Conservation (phyloP, 257 asterid species). For the Solanum sejunctum region DNA sequence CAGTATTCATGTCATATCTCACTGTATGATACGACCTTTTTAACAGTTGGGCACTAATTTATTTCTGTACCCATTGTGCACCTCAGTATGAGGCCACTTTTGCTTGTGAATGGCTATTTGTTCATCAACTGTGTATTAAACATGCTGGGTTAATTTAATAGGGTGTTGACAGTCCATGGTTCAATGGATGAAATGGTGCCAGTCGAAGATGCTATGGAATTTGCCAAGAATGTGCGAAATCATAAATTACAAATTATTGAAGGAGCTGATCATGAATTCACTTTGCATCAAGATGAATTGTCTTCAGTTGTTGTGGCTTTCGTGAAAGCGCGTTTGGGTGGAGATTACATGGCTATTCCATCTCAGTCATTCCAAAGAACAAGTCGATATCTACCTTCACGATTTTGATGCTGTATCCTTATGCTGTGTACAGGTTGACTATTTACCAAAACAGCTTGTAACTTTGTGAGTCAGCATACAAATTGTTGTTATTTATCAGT, state of each 20-base stretch:
- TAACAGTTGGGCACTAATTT: background rate
- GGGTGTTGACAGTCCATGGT: constrained; percentile 75
- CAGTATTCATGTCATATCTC: background rate
- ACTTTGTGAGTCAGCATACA: background rate
- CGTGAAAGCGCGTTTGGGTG: constrained; percentile 15
- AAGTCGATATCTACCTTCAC: constrained; percentile 17
- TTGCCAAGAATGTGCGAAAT: constrained; percentile 32
- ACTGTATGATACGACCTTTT: background rate
- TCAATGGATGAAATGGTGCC: constrained; percentile 62
- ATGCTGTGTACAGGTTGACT: background rate
- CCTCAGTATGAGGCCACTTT: background rate
- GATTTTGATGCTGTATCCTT: constrained; percentile 8
- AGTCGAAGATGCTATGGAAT: constrained; percentile 57
- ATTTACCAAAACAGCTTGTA: background rate
- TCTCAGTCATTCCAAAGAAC: constrained; percentile 5
- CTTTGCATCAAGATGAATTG: constrained; percentile 42
- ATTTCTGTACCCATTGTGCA: background rate
- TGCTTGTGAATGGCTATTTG: background rate
- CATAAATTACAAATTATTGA: constrained; percentile 43
- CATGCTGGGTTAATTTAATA: constrained; percentile 10
- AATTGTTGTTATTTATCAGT: background rate
- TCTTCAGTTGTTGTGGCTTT: constrained; percentile 42
- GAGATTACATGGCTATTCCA: constrained; percentile 4
- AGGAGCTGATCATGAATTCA: constrained; percentile 87
- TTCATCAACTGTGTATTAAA: background rate